These are phyloP conservation scores for Blastocystis sp. DNA, from an alignment of 352 stramenopile species.

Conservation along the genomic window DNA sequence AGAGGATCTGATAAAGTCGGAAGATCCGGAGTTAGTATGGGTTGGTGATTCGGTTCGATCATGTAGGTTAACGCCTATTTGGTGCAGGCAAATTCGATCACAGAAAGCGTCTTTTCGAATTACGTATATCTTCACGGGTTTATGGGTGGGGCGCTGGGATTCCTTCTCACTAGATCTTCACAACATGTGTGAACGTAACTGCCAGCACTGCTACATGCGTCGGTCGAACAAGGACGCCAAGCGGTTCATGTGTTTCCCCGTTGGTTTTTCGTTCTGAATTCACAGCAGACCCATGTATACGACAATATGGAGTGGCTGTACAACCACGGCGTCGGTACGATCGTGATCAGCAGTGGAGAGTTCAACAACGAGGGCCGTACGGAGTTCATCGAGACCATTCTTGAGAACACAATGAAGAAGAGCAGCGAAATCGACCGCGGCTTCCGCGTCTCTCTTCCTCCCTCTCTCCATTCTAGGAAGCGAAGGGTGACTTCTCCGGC, in stretches of 20 bases:
- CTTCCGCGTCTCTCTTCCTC: background rate
- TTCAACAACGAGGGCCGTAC: constrained; percentile 50
- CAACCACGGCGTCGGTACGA: background rate
- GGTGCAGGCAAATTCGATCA: constrained; percentile 14
- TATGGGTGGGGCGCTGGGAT: background rate
- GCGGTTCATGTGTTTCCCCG: constrained; percentile 35
- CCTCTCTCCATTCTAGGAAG: background rate
- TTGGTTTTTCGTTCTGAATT: background rate
- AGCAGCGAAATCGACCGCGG: background rate
- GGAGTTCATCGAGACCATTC: constrained; percentile 32
- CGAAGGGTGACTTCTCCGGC: background rate
- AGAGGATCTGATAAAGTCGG: constrained; percentile 8
- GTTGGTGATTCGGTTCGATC: background rate
- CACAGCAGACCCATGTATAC: constrained; percentile 7
- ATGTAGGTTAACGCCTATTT: background rate
- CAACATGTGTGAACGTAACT: constrained; percentile 45
- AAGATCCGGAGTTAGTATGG: background rate
- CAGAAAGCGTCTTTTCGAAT: constrained; percentile 1
- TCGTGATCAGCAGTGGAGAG: constrained; percentile 25
- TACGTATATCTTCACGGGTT: constrained; percentile 2
- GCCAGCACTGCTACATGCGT: constrained; percentile 35
- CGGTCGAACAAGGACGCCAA: constrained; percentile 22
- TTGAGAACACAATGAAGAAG: constrained; percentile 21
- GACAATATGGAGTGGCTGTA: constrained; percentile 50
- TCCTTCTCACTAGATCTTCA: background rate